Percentiles rank a stretch among this genome's conserved stretches.
phyloP scores from a whole-genome alignment of 345 rosid species.

The Salix koriyanagi region DNA sequence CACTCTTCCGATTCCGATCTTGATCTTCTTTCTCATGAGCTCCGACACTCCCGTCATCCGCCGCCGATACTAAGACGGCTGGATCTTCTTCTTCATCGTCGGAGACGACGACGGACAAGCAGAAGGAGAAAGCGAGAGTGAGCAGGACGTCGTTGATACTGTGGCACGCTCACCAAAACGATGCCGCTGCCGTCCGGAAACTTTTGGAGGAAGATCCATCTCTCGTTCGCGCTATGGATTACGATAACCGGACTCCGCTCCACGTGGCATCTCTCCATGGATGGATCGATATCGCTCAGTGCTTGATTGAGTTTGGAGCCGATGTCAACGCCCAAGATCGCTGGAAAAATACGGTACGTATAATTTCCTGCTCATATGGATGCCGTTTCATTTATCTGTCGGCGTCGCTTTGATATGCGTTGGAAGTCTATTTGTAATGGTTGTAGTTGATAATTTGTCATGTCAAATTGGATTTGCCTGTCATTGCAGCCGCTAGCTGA shows the following conservation, averaged over 20 bases:
- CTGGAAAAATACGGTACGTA: slow-evolving; percentile 88
- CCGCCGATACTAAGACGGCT: slow-evolving; percentile 25
- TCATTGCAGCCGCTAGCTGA: slow-evolving; percentile 85
- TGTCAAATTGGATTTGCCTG: not conserved
- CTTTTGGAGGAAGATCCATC: slow-evolving; percentile 87
- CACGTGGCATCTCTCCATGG: slow-evolving; percentile 98
- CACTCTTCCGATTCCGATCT: slow-evolving; percentile 2
- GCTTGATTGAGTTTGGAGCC: slow-evolving; percentile 81
- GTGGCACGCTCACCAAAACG: slow-evolving; percentile 99
- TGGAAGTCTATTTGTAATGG: not conserved
- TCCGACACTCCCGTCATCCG: slow-evolving; percentile 39
- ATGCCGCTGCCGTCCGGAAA: slow-evolving; percentile 71
- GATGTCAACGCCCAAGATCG: slow-evolving; percentile 99
- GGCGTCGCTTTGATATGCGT: not conserved
- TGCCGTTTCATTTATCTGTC: not conserved
- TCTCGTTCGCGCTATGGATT: slow-evolving; percentile 86
- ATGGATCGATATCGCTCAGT: slow-evolving; percentile 84
- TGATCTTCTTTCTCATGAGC: slow-evolving; percentile 40
- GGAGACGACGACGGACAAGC: slow-evolving; percentile 49
- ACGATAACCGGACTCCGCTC: slow-evolving; percentile 86
- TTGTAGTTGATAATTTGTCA: not conserved
- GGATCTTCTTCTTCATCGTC: slow-evolving; percentile 15
- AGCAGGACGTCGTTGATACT: slow-evolving; percentile 93
- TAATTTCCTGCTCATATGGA: not conserved
- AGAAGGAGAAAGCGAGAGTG: slow-evolving; percentile 94